These are phyloP conservation scores for Neovahlkampfia damariscottae DNA, from an alignment of 78 protist species.

Conservation along the genomic window DNA sequence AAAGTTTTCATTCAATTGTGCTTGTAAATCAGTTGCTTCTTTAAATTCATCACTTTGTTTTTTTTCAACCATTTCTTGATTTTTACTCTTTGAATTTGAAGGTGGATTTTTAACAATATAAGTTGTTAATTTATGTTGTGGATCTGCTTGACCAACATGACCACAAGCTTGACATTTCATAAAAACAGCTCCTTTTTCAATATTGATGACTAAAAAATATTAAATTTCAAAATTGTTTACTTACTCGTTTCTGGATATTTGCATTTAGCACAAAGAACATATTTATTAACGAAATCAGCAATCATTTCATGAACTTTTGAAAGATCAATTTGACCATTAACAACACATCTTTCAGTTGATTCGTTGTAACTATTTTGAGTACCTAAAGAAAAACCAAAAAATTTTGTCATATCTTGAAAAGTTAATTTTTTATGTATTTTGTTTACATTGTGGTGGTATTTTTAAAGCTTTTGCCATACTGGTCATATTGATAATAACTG, in stretches of 20 bases:
- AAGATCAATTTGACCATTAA: conserved; percentile 15
- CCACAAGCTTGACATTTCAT: conserved; percentile 30
- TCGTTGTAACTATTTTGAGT: background rate
- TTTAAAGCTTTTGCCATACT: background rate
- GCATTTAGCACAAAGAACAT: conserved; percentile 32
- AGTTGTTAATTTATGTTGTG: background rate
- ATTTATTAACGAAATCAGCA: conserved; percentile 7
- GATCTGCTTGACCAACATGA: background rate
- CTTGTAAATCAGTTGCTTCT: background rate
- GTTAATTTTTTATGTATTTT: background rate
- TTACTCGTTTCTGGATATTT: conserved; percentile 27
- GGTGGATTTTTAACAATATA: background rate
- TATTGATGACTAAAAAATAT: too few relatives aligned
- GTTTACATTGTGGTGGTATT: background rate
- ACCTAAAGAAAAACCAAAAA: conserved; percentile 27
- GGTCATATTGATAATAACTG: conserved; percentile 26
- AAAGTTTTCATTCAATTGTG: background rate
- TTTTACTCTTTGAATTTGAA: background rate
- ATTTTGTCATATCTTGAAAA: conserved; percentile 3
- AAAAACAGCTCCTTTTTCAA: background rate
- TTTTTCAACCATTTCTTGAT: conserved; percentile 1
- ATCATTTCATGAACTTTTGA: conserved; percentile 1
- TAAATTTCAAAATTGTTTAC: too few relatives aligned
- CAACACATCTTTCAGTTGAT: conserved; percentile 1
- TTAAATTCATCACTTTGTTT: background rate